Evolutionary conservation across 2,329 filamentous ascomycete genomes (phyloP), one percentile per base, ranked within the genome.

Genomic region (Sarocladium strictum): DNA sequence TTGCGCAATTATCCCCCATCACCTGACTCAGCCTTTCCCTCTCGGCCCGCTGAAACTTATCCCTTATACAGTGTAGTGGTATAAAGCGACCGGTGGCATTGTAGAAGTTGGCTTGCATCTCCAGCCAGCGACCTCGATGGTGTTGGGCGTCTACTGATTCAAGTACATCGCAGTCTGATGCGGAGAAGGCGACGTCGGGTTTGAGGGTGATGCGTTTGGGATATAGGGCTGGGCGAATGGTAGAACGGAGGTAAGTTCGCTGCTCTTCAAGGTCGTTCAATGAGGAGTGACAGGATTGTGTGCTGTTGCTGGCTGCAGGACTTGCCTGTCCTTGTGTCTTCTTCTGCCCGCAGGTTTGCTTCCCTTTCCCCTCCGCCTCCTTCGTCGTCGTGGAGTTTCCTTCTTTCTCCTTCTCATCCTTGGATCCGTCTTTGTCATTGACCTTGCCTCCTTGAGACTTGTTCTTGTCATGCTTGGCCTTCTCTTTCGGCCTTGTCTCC

Each of bases 101-200:
- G 61, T 65, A 71, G 54, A 76, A 75, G 50, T 68, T 69, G 27
- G 72, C 70, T 57, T 76, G 73, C 63, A 75, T 69, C 56, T 74
- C 68, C 1, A 74, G 63, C 69, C 71, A 75, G 23, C 64, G 65
- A 26, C 63, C 62, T 19, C 57, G 61, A 47, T 66, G 64, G 35
- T 67, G 63, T 53, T 65, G 64, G 56, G 64, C 66, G 26, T 71
- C 66, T 2, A 72, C 59, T 6, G 66, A 55, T 2, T 64, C 70
- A 3, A 76, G 65, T 3, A 73, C 61, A 14, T 64, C 60, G 32
- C 67, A 69, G 56, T 73, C 70, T 19, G 58, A 58, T 51, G 62
- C 56, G 50, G 60, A 58, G 32, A 68, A 64, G 58, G 61, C 54
- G 21, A 57, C 60, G 27, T 67, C 62, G 1, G 60, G 59, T 14